Percentiles rank a stretch among this genome's conserved stretches.
These are phyloP conservation scores for Candida ipomoeae DNA, from an alignment of 805 yeast species.

Conservation along the genomic window DNA sequence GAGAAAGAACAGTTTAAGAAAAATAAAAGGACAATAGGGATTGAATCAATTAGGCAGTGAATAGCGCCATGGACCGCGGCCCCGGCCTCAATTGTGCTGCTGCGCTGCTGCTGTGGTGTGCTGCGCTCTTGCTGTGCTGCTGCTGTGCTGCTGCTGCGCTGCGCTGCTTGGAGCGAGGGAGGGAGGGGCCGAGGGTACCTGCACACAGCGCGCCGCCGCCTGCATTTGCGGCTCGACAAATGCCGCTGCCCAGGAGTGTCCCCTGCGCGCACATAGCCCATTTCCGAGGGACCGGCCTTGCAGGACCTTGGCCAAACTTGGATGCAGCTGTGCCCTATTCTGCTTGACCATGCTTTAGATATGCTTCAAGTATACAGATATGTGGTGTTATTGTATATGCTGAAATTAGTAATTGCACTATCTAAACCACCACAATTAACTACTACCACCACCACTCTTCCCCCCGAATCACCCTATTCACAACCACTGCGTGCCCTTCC, in stretches of 20 bases:
- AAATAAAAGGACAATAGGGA: too few species aligned
- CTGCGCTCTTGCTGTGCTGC: background rate
- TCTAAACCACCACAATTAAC: background rate
- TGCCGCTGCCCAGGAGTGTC: background rate
- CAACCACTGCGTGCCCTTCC: too few species aligned
- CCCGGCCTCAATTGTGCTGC: background rate
- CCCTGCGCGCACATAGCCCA: background rate
- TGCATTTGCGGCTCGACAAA: background rate
- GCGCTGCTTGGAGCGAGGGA: background rate
- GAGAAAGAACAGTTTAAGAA: too few species aligned
- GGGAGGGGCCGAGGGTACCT: background rate
- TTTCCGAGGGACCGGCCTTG: slow-evolving; percentile 1
- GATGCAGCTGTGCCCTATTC: background rate
- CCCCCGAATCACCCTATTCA: too few species aligned
- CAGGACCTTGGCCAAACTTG: background rate
- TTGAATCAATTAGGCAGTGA: background rate
- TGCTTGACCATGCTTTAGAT: background rate
- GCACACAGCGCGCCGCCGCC: background rate
- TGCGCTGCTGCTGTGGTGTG: background rate
- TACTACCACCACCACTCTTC: too few species aligned
- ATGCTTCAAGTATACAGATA: background rate
- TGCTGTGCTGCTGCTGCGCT: background rate
- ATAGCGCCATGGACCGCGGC: background rate
- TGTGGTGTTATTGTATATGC: background rate
- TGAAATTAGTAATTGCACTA: background rate